A percentile compares a stretch with the other conserved stretches of the same genome.
These are phyloP conservation scores for Poronia punctata DNA, from an alignment of 495 filamentous ascomycete genomes.

Conservation along the genomic window DNA sequence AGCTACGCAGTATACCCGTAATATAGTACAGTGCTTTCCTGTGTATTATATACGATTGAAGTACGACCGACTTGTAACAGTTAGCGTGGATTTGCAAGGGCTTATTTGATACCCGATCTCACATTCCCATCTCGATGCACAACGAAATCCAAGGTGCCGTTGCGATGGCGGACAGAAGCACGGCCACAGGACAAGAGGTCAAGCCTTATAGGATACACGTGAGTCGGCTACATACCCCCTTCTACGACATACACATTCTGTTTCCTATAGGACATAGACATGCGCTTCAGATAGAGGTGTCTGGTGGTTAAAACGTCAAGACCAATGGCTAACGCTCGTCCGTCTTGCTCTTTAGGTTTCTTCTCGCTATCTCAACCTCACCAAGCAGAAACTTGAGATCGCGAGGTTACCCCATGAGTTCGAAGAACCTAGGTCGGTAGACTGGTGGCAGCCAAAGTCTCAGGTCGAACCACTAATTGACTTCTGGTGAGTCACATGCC, in stretches of 20 bases:
- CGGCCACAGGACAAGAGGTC: slow-evolving; percentile 28
- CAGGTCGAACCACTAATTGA: slow-evolving; percentile 45
- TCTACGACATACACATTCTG: not conserved
- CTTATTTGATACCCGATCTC: slow-evolving; percentile 13
- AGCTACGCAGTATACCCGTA: slow-evolving; percentile 9
- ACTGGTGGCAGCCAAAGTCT: slow-evolving; percentile 43
- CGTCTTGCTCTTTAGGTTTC: slow-evolving; percentile 31
- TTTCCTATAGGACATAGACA: not conserved
- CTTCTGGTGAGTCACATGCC: slow-evolving; percentile 36
- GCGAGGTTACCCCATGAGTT: slow-evolving; percentile 47
- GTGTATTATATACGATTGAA: slow-evolving; percentile 5
- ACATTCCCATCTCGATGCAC: slow-evolving; percentile 12
- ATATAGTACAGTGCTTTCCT: slow-evolving; percentile 12
- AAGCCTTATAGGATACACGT: slow-evolving; percentile 46
- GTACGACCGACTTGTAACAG: slow-evolving; percentile 8
- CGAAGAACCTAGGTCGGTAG: slow-evolving; percentile 30
- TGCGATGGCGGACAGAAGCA: slow-evolving; percentile 13
- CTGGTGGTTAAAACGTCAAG: no score
- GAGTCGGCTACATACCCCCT: slow-evolving; percentile 18
- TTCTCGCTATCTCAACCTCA: slow-evolving; percentile 44
- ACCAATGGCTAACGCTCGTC: slow-evolving; percentile 11
- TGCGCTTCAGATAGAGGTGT: no score
- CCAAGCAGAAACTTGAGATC: slow-evolving; percentile 48
- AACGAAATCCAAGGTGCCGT: slow-evolving; percentile 16
- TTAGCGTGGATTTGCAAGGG: slow-evolving; percentile 8